A percentile compares a stretch with the other conserved stretches of the same genome.
These are phyloP conservation scores for Salvia splendens DNA, from an alignment of 257 asterid species.

Conservation along the genomic window DNA sequence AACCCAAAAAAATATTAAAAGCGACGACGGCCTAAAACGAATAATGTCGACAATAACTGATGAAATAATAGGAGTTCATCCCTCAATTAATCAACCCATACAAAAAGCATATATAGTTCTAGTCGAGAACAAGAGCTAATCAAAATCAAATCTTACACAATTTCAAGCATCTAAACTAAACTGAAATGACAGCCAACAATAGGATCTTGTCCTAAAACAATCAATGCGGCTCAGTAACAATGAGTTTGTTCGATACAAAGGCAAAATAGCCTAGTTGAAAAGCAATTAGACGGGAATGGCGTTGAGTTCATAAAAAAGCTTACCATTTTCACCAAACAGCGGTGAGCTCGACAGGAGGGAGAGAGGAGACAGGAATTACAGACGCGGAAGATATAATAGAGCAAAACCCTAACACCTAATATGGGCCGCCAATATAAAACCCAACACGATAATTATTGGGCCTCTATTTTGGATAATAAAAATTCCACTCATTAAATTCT, in stretches of 20 bases:
- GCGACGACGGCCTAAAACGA: too few species aligned
- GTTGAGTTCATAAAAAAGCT: background rate
- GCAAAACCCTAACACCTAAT: too few species aligned
- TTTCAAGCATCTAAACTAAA: background rate
- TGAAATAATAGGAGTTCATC: too few species aligned
- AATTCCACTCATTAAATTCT: too few species aligned
- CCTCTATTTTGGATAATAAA: too few species aligned
- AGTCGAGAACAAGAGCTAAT: background rate
- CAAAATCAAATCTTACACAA: background rate
- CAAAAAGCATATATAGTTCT: background rate
- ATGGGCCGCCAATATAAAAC: too few species aligned
- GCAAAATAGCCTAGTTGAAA: background rate
- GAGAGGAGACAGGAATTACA: too few species aligned
- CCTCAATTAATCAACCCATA: background rate
- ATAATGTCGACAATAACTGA: too few species aligned
- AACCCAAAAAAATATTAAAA: background rate
- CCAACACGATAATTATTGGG: too few species aligned
- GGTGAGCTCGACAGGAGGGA: constrained; percentile 22
- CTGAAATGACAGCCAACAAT: background rate
- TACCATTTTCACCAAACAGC: constrained; percentile 28
- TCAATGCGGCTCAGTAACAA: background rate
- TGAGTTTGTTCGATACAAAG: background rate
- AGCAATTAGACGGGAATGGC: background rate
- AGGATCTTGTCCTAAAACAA: background rate
- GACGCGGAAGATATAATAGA: too few species aligned